Evolutionary conservation across 2,329 filamentous ascomycete genomes (phyloP).

Genomic region (Thelonectria discophora): DNA sequence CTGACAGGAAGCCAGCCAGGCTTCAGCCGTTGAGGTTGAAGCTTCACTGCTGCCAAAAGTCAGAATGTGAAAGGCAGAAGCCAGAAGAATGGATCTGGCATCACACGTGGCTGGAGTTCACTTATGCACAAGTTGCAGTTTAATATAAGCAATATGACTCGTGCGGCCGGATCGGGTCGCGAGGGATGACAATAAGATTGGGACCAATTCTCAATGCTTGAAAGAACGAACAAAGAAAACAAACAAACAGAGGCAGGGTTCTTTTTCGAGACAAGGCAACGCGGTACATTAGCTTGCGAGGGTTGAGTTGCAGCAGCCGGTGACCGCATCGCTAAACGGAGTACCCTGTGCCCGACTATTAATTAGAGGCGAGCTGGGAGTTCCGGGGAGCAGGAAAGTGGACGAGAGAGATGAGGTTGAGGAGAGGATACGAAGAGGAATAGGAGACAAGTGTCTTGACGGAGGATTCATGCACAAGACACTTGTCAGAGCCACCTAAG

Average conservation of each 20-base stretch:
- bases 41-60: too few relatives aligned
- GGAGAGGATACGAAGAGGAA: neutral
- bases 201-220: neutral
- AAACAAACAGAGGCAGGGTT: constrained; percentile 7
- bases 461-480: too few relatives aligned
- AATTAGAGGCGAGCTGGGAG: constrained; percentile 5
- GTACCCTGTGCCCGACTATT: constrained; percentile 16
- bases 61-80: neutral
- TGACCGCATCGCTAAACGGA: constrained; percentile 21
- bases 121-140: constrained; percentile 5
- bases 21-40: too few relatives aligned
- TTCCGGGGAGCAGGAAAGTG: constrained; percentile 19
- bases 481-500: too few relatives aligned
- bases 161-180: constrained; percentile 10
- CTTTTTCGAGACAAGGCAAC: constrained; percentile 14
- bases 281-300: constrained; percentile 12
- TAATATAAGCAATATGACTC: constrained; percentile 2
- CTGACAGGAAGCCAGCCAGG: constrained; percentile 3
- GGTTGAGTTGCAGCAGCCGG: constrained; percentile 15
- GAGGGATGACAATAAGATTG: neutral
- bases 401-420: constrained; percentile 14
- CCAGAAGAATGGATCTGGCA: too few relatives aligned
- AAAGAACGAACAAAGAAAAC: neutral
- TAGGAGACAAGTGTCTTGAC: neutral
- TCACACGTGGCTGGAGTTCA: constrained; percentile 33